phyloP scores from a whole-genome alignment of 768 basidiomycete genomes.

The Termitomyces sp. region DNA sequence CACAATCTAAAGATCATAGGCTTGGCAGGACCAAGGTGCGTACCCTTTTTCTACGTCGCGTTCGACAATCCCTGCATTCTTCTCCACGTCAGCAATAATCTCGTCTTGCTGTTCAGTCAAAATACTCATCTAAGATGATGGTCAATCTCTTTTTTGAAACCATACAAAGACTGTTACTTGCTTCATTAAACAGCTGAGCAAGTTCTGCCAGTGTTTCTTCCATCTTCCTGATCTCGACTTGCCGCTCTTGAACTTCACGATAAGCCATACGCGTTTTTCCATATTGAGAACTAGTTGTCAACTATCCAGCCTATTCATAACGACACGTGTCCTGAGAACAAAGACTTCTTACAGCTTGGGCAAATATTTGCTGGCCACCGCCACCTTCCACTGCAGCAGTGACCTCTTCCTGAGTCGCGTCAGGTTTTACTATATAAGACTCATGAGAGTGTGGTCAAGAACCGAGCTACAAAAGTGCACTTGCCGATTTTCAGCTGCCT shows the following conservation, averaged over 20 bases:
- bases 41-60: slow-evolving; percentile 70
- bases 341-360: slow-evolving; percentile 50
- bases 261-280: slow-evolving; percentile 79
- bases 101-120: slow-evolving; percentile 81
- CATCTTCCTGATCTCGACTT: slow-evolving; percentile 79
- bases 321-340: background rate
- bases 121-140: slow-evolving; percentile 57
- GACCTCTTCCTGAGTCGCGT: slow-evolving; percentile 80
- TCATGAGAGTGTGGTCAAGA: background rate
- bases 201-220: slow-evolving; percentile 87
- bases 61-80: slow-evolving; percentile 56
- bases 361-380: slow-evolving; percentile 67
- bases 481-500: slow-evolving; percentile 75
- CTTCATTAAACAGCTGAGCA: slow-evolving; percentile 84
- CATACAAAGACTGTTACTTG: slow-evolving; percentile 23
- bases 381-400: slow-evolving; percentile 63
- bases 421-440: slow-evolving; percentile 62
- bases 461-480: slow-evolving; percentile 2
- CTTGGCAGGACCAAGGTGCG: slow-evolving; percentile 16
- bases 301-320: slow-evolving; percentile 30
- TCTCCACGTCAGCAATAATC: slow-evolving; percentile 58
- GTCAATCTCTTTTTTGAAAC: background rate
- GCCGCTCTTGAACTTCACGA: slow-evolving; percentile 84
- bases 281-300: slow-evolving; percentile 75
- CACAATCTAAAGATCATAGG: background rate